These are phyloP conservation scores for Pythium myriotylum DNA, from an alignment of 352 stramenopile species.

Conservation along the genomic window DNA sequence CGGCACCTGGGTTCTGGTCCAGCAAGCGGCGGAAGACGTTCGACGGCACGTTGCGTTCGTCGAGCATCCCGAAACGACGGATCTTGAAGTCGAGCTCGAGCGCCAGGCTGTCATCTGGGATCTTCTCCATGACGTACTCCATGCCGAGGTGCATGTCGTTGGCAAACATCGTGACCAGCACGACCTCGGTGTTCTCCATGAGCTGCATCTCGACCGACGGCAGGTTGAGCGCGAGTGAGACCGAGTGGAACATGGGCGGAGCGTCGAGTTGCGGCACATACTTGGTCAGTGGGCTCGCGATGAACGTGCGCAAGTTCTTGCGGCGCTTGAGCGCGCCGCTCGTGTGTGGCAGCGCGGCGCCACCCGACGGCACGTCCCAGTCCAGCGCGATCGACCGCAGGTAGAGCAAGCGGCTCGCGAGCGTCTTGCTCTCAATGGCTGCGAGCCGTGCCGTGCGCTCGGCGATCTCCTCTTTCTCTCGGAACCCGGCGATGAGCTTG, in stretches of 20 bases:
- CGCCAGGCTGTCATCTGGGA: conserved; percentile 33
- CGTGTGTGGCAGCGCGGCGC: conserved; percentile 47
- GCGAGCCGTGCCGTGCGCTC: conserved; percentile 44
- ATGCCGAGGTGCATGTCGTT: conserved; percentile 50
- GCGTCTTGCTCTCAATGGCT: conserved; percentile 57
- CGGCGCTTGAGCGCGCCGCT: conserved; percentile 45
- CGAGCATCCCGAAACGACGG: conserved; percentile 67
- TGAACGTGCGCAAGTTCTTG: conserved; percentile 63
- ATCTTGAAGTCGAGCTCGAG: conserved; percentile 55
- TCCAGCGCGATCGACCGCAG: conserved; percentile 58
- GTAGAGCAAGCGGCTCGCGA: conserved; percentile 61
- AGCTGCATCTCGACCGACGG: conserved; percentile 48
- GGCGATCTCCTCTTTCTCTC: conserved; percentile 45
- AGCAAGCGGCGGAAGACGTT: conserved; percentile 82
- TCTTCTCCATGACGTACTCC: conserved; percentile 49
- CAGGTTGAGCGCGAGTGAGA: conserved; percentile 63
- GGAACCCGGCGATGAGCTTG: conserved; percentile 43
- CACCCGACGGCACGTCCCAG: conserved; percentile 67
- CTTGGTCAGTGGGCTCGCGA: conserved; percentile 60
- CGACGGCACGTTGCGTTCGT: conserved; percentile 57
- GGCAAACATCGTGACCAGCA: conserved; percentile 62
- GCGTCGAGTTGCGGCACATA: conserved; percentile 55
- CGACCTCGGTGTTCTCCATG: conserved; percentile 48
- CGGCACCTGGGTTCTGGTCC: conserved; percentile 69
- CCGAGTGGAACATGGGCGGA: conserved; percentile 58